These are phyloP conservation scores for Lactarius deliciosus DNA, from an alignment of 768 basidiomycete species.

Conservation along the genomic window DNA sequence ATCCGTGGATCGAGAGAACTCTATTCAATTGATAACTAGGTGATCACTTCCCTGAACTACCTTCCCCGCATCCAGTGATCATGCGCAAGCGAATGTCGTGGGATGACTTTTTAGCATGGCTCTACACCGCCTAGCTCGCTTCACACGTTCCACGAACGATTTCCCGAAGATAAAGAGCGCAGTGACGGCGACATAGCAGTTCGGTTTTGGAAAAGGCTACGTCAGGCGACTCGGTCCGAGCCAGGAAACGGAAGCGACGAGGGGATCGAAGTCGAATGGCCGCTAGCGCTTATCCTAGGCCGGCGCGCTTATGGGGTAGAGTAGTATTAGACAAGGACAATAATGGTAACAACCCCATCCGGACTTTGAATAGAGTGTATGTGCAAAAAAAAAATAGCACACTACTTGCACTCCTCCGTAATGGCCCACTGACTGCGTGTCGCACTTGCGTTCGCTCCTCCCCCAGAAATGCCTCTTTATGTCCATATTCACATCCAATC, in stretches of 20 bases:
- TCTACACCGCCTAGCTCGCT: constrained; percentile 71
- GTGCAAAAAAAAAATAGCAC: background rate
- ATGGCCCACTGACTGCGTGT: constrained; percentile 26
- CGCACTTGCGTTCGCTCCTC: constrained; percentile 16
- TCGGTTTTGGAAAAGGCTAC: constrained; percentile 59
- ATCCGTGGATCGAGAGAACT: background rate
- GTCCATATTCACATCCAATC: constrained; percentile 17
- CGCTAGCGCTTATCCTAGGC: constrained; percentile 35
- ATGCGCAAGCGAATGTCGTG: constrained; percentile 61
- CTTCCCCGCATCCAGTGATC: constrained; percentile 47
- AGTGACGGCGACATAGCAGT: constrained; percentile 62
- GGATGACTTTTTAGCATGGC: constrained; percentile 64
- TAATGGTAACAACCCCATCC: constrained; percentile 17
- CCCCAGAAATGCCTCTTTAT: constrained; percentile 28
- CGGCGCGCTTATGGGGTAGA: background rate
- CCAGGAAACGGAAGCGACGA: constrained; percentile 30
- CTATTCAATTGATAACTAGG: constrained; percentile 33
- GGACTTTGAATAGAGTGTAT: constrained; percentile 27
- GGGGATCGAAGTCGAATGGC: constrained; percentile 43
- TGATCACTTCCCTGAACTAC: constrained; percentile 42
- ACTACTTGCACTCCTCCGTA: constrained; percentile 15
- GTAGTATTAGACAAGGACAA: background rate
- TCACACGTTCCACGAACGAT: constrained; percentile 61
- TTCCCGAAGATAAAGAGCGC: constrained; percentile 54
- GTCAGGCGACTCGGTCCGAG: constrained; percentile 37